Evolutionary conservation across 768 basidiomycete genomes (phyloP).

Genomic region (Glaciozyma martinii): DNA sequence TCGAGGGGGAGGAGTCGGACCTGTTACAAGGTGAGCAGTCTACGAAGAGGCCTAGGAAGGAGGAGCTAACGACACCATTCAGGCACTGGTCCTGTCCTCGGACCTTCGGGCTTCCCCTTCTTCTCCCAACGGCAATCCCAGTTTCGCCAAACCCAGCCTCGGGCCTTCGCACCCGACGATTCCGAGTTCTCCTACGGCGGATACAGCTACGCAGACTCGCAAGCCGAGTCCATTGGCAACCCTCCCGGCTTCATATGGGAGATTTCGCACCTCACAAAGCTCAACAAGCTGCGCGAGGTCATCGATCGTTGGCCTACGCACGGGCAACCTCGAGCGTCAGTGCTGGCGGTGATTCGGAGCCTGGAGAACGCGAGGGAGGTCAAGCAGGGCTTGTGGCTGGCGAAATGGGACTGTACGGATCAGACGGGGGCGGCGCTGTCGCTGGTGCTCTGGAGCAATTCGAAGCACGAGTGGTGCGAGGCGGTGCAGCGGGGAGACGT

Average conservation of each 20-base stretch:
- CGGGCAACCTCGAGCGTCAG: neutral
- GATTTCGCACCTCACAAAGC: neutral
- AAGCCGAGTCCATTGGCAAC: conserved; percentile 8
- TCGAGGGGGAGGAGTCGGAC: too few relatives aligned
- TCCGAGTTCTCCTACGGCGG: neutral
- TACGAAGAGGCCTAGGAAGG: too few relatives aligned
- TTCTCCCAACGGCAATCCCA: too few relatives aligned
- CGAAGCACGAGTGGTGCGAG: neutral
- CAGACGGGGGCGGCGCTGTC: neutral
- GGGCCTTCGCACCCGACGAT: neutral
- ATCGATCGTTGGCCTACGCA: neutral
- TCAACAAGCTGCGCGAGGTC: neutral
- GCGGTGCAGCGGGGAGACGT: conserved; percentile 11
- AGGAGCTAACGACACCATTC: too few relatives aligned
- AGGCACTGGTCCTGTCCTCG: too few relatives aligned
- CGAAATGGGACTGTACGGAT: conserved; percentile 3
- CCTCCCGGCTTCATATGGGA: conserved; percentile 5
- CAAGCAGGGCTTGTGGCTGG: neutral
- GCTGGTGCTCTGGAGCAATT: conserved; percentile 7
- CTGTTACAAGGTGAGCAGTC: too few relatives aligned
- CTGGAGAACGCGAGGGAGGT: neutral
- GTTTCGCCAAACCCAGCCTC: too few relatives aligned
- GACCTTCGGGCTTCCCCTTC: too few relatives aligned
- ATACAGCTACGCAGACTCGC: neutral
- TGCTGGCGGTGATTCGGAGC: conserved; percentile 10